Evolutionary conservation across 1,284 basidiomycete genomes (phyloP).

Genomic region (Sporisorium iseilematis-ciliati): DNA sequence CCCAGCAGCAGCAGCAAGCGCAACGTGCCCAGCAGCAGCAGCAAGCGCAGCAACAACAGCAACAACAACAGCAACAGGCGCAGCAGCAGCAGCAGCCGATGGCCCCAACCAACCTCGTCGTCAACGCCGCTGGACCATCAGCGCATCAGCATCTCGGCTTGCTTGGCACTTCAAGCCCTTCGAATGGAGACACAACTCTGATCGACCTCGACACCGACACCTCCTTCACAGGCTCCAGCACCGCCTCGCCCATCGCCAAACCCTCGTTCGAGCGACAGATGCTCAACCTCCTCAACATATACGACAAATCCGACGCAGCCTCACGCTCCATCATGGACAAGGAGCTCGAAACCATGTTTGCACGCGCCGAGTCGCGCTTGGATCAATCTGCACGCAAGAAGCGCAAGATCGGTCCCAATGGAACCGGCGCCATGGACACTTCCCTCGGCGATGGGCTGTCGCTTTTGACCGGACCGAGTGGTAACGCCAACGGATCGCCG

Average conservation of each 20-base stretch:
- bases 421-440: background rate
- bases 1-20: slow-evolving; percentile 14
- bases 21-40: slow-evolving; percentile 15
- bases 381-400: slow-evolving; percentile 22
- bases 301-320: slow-evolving; percentile 29
- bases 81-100: slow-evolving; percentile 21
- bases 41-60: slow-evolving; percentile 7
- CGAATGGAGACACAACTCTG: slow-evolving; percentile 6
- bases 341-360: slow-evolving; percentile 26
- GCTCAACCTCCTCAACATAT: slow-evolving; percentile 36
- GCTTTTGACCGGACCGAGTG: no score
- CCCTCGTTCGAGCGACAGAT: slow-evolving; percentile 42
- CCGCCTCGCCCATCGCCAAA: slow-evolving; percentile 9
- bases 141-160: slow-evolving; percentile 39
- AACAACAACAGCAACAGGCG: slow-evolving; percentile 13
- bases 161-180: slow-evolving; percentile 15
- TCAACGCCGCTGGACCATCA: slow-evolving; percentile 22
- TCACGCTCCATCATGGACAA: slow-evolving; percentile 27
- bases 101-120: slow-evolving; percentile 14
- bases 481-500: background rate
- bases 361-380: slow-evolving; percentile 26
- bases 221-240: background rate
- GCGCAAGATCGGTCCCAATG: slow-evolving; percentile 24
- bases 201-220: slow-evolving; percentile 21
- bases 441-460: slow-evolving; percentile 3